Percentiles rank a stretch among this genome's conserved stretches.
phyloP scores from a whole-genome alignment of 2,329 filamentous ascomycete genomes.

The Ascochyta koolunga region DNA sequence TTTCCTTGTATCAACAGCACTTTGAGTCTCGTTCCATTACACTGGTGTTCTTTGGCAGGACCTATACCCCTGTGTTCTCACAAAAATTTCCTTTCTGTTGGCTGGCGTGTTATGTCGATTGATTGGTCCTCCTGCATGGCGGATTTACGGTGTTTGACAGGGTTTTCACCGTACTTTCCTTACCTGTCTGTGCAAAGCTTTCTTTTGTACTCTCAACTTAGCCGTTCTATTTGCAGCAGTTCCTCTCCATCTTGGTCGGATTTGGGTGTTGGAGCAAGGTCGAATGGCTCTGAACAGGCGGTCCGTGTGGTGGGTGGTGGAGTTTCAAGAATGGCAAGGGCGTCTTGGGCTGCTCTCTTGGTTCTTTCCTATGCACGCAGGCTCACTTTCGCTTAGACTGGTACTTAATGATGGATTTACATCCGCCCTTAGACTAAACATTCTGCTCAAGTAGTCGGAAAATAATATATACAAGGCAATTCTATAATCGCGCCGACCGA shows the following conservation, averaged over 20 bases:
- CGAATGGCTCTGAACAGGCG: slow-evolving; percentile 13
- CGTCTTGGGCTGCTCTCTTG: slow-evolving; percentile 32
- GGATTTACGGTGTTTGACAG: slow-evolving; percentile 31
- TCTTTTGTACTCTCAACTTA: slow-evolving; percentile 31
- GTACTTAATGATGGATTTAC: slow-evolving; percentile 50
- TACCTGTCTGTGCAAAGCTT: slow-evolving; percentile 21
- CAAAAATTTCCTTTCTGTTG: slow-evolving; percentile 40
- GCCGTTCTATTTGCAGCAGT: slow-evolving; percentile 34
- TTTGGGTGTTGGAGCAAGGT: slow-evolving; percentile 18
- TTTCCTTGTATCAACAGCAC: slow-evolving; percentile 41
- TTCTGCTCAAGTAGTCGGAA: slow-evolving; percentile 40
- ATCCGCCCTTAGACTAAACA: slow-evolving; percentile 48
- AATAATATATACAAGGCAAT: slow-evolving; percentile 28
- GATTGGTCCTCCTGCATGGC: slow-evolving; percentile 33
- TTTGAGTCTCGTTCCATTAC: slow-evolving; percentile 39
- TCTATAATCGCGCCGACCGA: not conserved
- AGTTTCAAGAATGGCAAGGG: slow-evolving; percentile 43
- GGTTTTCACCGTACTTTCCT: slow-evolving; percentile 23
- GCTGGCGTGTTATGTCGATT: slow-evolving; percentile 39
- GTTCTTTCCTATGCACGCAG: slow-evolving; percentile 36
- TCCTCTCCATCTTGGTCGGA: slow-evolving; percentile 28
- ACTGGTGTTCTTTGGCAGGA: slow-evolving; percentile 48
- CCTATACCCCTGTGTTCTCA: slow-evolving; percentile 49
- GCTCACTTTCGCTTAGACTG: slow-evolving; percentile 45
- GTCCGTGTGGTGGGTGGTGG: slow-evolving; percentile 24